These are phyloP conservation scores for Citrus glauca DNA, from an alignment of 345 rosid genomes.

Conservation along the genomic window DNA sequence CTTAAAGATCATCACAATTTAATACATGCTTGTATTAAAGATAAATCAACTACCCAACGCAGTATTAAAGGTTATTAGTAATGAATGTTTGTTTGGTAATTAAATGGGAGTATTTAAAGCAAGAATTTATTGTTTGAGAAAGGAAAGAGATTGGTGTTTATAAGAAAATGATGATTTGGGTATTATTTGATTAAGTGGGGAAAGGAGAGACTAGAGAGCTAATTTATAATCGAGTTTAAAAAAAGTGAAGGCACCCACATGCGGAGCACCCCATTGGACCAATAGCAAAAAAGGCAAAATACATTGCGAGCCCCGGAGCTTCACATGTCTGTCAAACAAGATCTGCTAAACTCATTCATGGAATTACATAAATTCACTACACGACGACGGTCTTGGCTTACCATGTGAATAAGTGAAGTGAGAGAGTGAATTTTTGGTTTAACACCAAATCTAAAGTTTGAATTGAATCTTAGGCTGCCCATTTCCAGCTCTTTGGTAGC, in stretches of 20 bases:
- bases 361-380: constrained; percentile 36
- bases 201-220: constrained; percentile 8
- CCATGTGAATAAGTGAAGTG: constrained; percentile 50
- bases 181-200: constrained; percentile 7
- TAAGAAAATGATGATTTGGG: constrained; percentile 33
- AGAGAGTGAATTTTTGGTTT: constrained; percentile 21
- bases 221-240: constrained; percentile 18
- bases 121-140: background rate
- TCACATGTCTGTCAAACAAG: constrained; percentile 61
- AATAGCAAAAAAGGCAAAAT: constrained; percentile 11
- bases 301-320: constrained; percentile 23
- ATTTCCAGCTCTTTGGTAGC: background rate
- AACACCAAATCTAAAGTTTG: constrained; percentile 27
- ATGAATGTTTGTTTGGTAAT: constrained; percentile 46
- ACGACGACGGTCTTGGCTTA: constrained; percentile 41
- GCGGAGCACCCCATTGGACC: constrained; percentile 44
- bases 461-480: constrained; percentile 37
- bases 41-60: constrained; percentile 23
- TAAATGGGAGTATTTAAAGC: constrained; percentile 18
- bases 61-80: constrained; percentile 43
- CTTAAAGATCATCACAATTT: background rate
- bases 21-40: background rate
- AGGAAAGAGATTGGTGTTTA: background rate
- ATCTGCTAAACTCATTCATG: constrained; percentile 27
- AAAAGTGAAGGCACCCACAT: constrained; percentile 29